These are phyloP conservation scores for Calonectria fujianensis DNA, from an alignment of 2,329 filamentous ascomycete species.

Conservation along the genomic window DNA sequence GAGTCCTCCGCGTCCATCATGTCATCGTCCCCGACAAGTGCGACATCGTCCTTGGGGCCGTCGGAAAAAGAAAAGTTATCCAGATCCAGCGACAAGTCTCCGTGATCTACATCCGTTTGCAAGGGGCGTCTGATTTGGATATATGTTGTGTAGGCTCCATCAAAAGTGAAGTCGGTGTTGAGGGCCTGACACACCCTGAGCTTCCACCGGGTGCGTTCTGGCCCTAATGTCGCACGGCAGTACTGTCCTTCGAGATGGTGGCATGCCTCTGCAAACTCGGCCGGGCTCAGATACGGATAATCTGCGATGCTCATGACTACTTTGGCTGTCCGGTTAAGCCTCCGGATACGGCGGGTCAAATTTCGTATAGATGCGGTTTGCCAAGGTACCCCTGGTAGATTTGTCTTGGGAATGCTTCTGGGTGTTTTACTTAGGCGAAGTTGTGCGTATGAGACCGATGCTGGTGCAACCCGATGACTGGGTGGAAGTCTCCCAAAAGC, in stretches of 20 bases:
- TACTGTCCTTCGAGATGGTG: slow-evolving; percentile 77
- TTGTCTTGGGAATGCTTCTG: slow-evolving; percentile 24
- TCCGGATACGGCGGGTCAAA: background rate
- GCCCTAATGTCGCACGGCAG: slow-evolving; percentile 74
- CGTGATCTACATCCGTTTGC: slow-evolving; percentile 65
- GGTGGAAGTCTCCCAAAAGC: background rate
- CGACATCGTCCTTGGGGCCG: slow-evolving; percentile 42
- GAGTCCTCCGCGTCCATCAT: slow-evolving; percentile 72
- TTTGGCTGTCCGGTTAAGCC: background rate
- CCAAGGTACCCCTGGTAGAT: background rate
- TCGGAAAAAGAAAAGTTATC: slow-evolving; percentile 67
- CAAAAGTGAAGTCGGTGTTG: slow-evolving; percentile 64
- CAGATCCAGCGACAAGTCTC: slow-evolving; percentile 68
- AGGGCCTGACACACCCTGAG: slow-evolving; percentile 72
- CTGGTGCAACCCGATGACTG: background rate
- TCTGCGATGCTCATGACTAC: slow-evolving; percentile 65
- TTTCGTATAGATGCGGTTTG: background rate
- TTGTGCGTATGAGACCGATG: background rate
- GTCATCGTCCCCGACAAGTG: slow-evolving; percentile 62
- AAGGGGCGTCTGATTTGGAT: slow-evolving; percentile 75
- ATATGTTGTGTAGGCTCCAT: slow-evolving; percentile 70
- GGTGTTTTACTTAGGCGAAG: slow-evolving; percentile 6
- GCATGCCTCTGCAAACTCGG: slow-evolving; percentile 80
- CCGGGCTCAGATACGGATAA: slow-evolving; percentile 77
- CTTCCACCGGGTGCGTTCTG: slow-evolving; percentile 72